phyloP scores from a whole-genome alignment of 306 rosid genomes.

The Morella rubra region DNA sequence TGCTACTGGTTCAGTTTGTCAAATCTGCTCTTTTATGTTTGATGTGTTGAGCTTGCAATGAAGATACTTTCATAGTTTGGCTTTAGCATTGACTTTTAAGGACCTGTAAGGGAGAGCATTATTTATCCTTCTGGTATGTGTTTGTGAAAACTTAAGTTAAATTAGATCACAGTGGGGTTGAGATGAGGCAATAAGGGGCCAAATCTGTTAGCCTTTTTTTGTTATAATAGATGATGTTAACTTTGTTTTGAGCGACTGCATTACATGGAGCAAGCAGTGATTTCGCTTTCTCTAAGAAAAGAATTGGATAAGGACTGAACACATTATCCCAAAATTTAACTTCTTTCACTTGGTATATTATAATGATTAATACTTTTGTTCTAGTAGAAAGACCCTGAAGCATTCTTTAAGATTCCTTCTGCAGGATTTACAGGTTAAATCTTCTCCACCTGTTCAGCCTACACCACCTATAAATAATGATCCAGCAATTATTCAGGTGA shows the following conservation, averaged over 20 bases:
- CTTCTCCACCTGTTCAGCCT: constrained; percentile 78
- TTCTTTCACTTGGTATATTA: neutral
- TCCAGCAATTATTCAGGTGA: constrained; percentile 89
- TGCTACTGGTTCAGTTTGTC: neutral
- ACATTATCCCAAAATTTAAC: neutral
- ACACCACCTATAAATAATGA: constrained; percentile 63
- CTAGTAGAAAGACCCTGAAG: constrained; percentile 5
- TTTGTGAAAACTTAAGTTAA: neutral
- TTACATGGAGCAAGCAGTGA: neutral
- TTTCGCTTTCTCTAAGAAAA: neutral
- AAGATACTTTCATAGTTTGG: neutral
- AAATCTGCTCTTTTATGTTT: neutral
- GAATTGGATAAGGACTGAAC: neutral
- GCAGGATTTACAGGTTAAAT: constrained; percentile 93
- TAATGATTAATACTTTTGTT: neutral
- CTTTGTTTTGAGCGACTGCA: neutral
- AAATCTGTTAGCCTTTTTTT: neutral
- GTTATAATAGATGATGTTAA: neutral
- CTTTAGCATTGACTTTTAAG: neutral
- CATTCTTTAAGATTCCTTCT: constrained; percentile 21
- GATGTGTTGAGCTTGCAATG: neutral
- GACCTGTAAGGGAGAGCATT: neutral
- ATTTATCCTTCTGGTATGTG: neutral
- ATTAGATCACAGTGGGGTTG: neutral
- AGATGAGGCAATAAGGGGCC: constrained; percentile 1